Evolutionary conservation across 306 rosid genomes (phyloP), one percentile per base, ranked within the genome.

Genomic region (Ceratonia siliqua): DNA sequence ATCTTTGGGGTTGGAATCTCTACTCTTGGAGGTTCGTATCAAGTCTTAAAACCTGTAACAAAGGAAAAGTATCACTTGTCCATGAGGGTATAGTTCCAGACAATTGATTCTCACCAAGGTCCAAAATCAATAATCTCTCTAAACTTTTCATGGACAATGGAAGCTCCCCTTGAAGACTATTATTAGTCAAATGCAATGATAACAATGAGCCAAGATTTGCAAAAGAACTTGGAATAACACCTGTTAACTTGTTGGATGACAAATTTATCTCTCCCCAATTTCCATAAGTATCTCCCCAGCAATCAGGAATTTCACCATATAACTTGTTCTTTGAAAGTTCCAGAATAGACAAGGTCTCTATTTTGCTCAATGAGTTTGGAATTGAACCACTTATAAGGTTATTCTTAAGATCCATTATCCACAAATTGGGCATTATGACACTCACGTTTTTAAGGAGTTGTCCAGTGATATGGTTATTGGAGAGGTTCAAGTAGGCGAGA

Each of bases 301-400:
- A 71, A 54, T 72, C 42, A 24, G 78, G 66, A 61, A 78, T 70
- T 3, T 61, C 72, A 48, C 77, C 77, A 18, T 13, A 61, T 11
- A 78, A 21, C 62, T 38, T 35, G 48, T 78, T 70, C 62, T 50
- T 78, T 17, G 77, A 70, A 70, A 78, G 77, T 39, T 78, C 82
- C 48, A 78, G 76, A 49, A 8, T 68, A 20, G 28, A 21, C 13
- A 77, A 9, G 9, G 59, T 64, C 15, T 53, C 28, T 20, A 69
- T 62, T 28, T 62, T 48, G 82, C 71, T 70, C 36, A 78, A 5
- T 22, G 14, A 15, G n/a, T 15, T 25, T 55, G 35, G 62, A 4
- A 3, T 32, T 15, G 42, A 30, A 7, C 64, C 62, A 55, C 11
- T 55, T 30, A 33, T 6, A 6, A 22, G 42, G 22, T 59, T 59